Percentiles rank a stretch among this genome's conserved stretches.
These are phyloP conservation scores for Crithidia expoeki DNA, from an alignment of 208 protist genomes.

Conservation along the genomic window DNA sequence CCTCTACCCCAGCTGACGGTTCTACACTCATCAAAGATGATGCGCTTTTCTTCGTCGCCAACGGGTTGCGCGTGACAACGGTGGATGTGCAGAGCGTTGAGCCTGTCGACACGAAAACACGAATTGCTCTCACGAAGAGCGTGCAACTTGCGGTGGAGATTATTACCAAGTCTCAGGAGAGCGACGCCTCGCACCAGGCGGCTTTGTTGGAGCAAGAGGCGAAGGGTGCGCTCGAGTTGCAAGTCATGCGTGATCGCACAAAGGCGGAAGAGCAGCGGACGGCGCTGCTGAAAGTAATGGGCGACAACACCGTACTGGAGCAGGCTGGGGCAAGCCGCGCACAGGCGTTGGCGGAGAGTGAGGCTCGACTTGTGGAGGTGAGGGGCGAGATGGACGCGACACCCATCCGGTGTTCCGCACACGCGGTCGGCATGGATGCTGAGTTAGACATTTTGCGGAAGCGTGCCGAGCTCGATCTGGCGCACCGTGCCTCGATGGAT, in stretches of 20 bases:
- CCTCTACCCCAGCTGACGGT: slow-evolving; percentile 31
- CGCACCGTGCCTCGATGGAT: slow-evolving; percentile 67
- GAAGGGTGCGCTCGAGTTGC: slow-evolving; percentile 65
- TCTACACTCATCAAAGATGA: slow-evolving; percentile 39
- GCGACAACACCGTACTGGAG: slow-evolving; percentile 74
- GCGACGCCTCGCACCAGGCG: slow-evolving; percentile 82
- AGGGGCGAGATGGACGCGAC: slow-evolving; percentile 60
- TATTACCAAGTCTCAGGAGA: slow-evolving; percentile 90
- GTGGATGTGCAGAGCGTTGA: slow-evolving; percentile 95
- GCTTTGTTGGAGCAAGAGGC: slow-evolving; percentile 79
- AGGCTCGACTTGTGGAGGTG: slow-evolving; percentile 65
- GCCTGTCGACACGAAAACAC: slow-evolving; percentile 92
- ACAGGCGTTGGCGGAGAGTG: slow-evolving; percentile 76
- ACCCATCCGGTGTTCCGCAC: slow-evolving; percentile 51
- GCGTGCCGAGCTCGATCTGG: slow-evolving; percentile 71
- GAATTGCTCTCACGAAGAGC: slow-evolving; percentile 80
- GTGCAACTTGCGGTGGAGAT: slow-evolving; percentile 94
- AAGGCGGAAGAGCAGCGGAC: slow-evolving; percentile 65
- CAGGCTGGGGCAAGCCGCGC: slow-evolving; percentile 68
- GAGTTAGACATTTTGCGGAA: slow-evolving; percentile 60
- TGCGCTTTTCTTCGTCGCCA: slow-evolving; percentile 83
- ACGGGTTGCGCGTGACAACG: slow-evolving; percentile 92
- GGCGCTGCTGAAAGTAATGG: slow-evolving; percentile 69
- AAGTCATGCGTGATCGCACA: slow-evolving; percentile 71
- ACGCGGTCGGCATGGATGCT: slow-evolving; percentile 45